Evolutionary conservation across 768 basidiomycete genomes (phyloP), one percentile per base, ranked within the genome.

Genomic region (Mycena alexandri): DNA sequence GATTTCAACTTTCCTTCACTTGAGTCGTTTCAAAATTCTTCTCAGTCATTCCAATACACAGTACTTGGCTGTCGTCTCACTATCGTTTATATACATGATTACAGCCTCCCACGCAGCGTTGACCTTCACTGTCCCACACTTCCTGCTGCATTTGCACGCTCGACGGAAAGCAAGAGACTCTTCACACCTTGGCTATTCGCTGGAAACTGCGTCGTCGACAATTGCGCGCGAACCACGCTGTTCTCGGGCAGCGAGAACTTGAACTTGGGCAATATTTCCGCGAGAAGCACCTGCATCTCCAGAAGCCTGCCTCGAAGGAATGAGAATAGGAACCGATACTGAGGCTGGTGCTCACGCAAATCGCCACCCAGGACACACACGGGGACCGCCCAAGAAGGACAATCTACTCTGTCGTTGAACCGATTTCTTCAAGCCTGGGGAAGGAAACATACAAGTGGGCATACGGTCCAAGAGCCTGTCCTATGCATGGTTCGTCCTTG

Each of bases 211-310:
- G 51, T n/a, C 34, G 33, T 36, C 29, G 33, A 34, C n/a, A 52
- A 52, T 9, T 38, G 38, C 38, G 38, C 38, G 46, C 50, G 50
- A 24, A 51, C 50, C 12, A 51, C 24, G 14, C 25, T 43, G 16
- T 57, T 29, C 25, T 14, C 25, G 9, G 53, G 36, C 25, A 55
- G 36, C 36, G 36, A 55, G 36, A 55, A 41, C 36, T 34, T 14
- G 36, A 55, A 55, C 36, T 22, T 38, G 7, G 53, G 34, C 38
- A 55, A 14, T 11, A 55, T 16, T 41, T 55, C 53, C 4, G 21
- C 22, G 38, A 55, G 34, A 8, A 55, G 19, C 34, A 55, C 53
- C 21, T 55, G 53, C 53, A 55, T 55, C 36, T 55, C 53, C 34
- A 55, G 25, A 22, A 55, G 34, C 29, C 53, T 55, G 38, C 38